phyloP scores from a whole-genome alignment of 257 asterid species.

The Thymus quinquecostatus region DNA sequence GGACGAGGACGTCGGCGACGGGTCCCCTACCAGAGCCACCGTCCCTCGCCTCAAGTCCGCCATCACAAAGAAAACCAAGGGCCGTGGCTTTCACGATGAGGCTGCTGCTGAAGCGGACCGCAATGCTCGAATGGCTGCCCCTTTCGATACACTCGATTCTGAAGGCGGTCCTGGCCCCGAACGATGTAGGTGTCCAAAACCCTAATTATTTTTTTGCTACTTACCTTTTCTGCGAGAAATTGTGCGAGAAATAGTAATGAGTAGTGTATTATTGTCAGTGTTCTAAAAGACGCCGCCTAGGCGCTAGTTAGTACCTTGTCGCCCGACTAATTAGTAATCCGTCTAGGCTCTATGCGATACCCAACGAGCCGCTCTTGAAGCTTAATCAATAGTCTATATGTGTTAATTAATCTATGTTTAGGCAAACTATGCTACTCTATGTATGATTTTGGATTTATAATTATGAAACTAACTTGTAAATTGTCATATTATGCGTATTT shows the following conservation, averaged over 20 bases:
- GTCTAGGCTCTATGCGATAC: no score
- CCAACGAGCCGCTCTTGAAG: no score
- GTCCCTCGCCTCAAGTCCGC: constrained; percentile 83
- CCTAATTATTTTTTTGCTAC: constrained; percentile 8
- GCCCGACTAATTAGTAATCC: no score
- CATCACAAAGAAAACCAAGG: constrained; percentile 88
- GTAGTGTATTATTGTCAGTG: no score
- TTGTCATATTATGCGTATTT: no score
- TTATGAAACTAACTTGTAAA: no score
- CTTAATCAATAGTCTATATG: no score
- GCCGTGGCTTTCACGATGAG: constrained; percentile 95
- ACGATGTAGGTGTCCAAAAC: constrained; percentile 64
- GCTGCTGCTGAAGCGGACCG: constrained; percentile 82
- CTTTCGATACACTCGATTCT: constrained; percentile 79
- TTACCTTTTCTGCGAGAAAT: neutral
- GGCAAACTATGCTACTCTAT: no score
- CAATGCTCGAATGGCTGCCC: constrained; percentile 82
- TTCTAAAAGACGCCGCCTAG: no score
- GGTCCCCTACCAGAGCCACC: constrained; percentile 57
- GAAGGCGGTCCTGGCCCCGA: constrained; percentile 97
- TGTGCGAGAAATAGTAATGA: neutral
- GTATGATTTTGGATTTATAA: no score
- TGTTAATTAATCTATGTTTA: no score
- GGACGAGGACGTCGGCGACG: constrained; percentile 87
- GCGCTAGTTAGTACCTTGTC: no score